A percentile compares a stretch with the other conserved stretches of the same genome.
Conservation (phyloP, 2,329 filamentous ascomycete species). For the Didymella lethalis region DNA sequence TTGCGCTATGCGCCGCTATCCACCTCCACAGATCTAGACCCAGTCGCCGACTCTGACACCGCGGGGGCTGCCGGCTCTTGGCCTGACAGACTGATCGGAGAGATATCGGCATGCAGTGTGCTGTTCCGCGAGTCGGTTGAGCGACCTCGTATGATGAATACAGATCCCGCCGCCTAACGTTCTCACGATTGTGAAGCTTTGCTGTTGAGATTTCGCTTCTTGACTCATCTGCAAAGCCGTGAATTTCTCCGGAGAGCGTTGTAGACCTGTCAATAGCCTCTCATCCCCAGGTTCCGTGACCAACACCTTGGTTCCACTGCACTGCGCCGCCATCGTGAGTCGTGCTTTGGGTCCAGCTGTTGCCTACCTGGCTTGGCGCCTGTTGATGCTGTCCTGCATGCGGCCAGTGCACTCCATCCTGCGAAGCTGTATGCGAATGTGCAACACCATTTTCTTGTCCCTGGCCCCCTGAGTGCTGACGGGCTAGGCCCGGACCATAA, state of each 20-base stretch:
- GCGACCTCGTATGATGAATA: conserved; percentile 10
- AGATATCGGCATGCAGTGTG: conserved; percentile 7
- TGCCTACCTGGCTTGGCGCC: conserved; percentile 11
- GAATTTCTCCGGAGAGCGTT: conserved; percentile 1
- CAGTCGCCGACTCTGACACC: background rate
- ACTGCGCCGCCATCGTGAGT: conserved; percentile 16
- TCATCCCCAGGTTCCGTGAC: conserved; percentile 16
- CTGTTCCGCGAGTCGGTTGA: conserved; percentile 8
- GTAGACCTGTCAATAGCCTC: background rate
- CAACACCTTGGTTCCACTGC: conserved; percentile 10
- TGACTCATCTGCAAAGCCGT: conserved; percentile 2
- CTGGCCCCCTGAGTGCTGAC: conserved; percentile 17
- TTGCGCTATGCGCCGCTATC: conserved; percentile 6
- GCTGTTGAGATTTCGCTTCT: conserved; percentile 6
- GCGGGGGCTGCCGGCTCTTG: conserved; percentile 1
- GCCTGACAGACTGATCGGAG: conserved; percentile 3
- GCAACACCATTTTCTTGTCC: conserved; percentile 9
- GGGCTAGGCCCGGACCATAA: conserved; percentile 37
- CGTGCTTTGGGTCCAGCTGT: conserved; percentile 3
- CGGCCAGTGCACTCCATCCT: conserved; percentile 12
- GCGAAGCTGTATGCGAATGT: conserved; percentile 8
- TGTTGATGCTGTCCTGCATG: conserved; percentile 12
- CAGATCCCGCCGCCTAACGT: conserved; percentile 2
- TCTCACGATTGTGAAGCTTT: conserved; percentile 4
- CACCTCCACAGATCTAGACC: conserved; percentile 19